Evolutionary conservation across 352 stramenopile genomes (phyloP), one percentile per base, ranked within the genome.

Genomic region (Phytophthora citrophthora): DNA sequence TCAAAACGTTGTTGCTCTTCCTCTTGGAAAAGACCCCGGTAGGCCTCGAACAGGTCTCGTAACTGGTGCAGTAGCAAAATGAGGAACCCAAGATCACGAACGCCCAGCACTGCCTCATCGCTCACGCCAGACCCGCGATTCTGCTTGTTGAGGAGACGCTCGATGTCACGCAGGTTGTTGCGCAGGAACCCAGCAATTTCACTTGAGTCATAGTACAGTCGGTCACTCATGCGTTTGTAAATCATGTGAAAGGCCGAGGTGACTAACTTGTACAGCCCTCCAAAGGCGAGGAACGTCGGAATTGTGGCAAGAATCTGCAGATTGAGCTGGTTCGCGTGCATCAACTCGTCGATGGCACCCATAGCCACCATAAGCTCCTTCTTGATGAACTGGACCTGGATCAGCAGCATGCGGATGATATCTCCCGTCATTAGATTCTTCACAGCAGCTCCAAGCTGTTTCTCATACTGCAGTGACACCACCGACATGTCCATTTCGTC

Each of bases 361-460:
- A 95, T 95, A 15, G 86, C 86, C 18, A 93, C 84, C 84, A 95
- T 93, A 23, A 95, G 70, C 64, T 95, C 86, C 52, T 95, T 95
- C 68, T 95, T 95, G 77, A 95, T 95, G 54, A 95, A 95, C 66
- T 95, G 86, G 32, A 95, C 83, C 39, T 95, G 86, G 53, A 95
- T 95, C 27, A 95, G 72, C 53, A 95, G 75, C 86, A 95, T 95
- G 31, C 86, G 86, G 54, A 95, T 85, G 40, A 95, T 93, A 46
- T 95, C 86, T 15, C 86, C 86, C 20, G 84, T 90, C 73, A 95
- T 88, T 38, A 95, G 58, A 65, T 93, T 95, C 11, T 75, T 79
- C 51, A 95, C 76, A 11, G 86, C 82, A 32, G 71, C 79, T 26
- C 57, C 70, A 23, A 94, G 61, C 34, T 82, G 72, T 53, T 90